Evolutionary conservation across 208 protist genomes (phyloP), one percentile per base, ranked within the genome.

Genomic region (Leishmania turanica): DNA sequence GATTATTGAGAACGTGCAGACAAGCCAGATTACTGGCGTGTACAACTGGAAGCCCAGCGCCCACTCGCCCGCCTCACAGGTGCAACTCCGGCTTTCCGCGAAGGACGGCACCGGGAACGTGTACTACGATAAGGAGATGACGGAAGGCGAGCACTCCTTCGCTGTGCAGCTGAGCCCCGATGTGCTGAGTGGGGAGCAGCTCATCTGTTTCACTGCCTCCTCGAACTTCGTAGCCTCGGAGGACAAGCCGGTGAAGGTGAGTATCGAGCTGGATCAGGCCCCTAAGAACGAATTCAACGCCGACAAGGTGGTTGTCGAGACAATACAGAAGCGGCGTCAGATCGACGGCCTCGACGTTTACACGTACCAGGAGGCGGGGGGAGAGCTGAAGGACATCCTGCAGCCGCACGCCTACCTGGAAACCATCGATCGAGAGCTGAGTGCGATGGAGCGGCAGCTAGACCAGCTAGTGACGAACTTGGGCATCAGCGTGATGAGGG

Each of bases 311-410:
- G 64, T 79, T 17, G 58, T 62, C 24, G 72, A 87, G 68, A 75
- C 5, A 11, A 68, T 79, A 0, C 21, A 80, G 60, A 77, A 79
- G 76, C 64, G 79, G 17, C 54, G 66, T 1, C 90, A 88, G 21
- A 83, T 95, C 9, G 75, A 92, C 21, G 90, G 87, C 2, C 81
- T 91, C 82, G 87, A 96, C 42, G 90, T 97, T 21, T 93, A 93
- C 64, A 88, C 82, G 8, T 96, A 89, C 68, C 89, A 87, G 27
- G 92, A 96, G 60, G 81, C 81, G 27, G 90, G 89, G 37, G 92
- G 92, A 0, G 79, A 96, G 81, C 45, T 85, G 75, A 95, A 95
- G 84, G 87, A 89, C 47, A 88, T 89, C 45, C 72, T 97, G 47
- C 87, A 87, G 62, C 77, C 89, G 6, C 84, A 81, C 3, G 86